These are phyloP conservation scores for Naganishia onofrii DNA, from an alignment of 768 basidiomycete species.

Conservation along the genomic window DNA sequence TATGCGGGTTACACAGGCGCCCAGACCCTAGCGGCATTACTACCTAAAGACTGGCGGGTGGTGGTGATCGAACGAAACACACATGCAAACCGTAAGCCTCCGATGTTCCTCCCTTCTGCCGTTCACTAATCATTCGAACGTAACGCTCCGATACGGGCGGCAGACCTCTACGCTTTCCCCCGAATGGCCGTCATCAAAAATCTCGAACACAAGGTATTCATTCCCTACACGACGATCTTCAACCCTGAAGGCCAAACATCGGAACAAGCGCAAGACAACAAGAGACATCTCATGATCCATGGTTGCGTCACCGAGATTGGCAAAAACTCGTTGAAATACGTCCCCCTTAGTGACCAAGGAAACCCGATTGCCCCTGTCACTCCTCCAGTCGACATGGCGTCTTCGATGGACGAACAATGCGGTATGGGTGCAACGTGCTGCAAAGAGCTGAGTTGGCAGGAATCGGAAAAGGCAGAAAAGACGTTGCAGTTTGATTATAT, in stretches of 20 bases:
- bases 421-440: conserved; percentile 11
- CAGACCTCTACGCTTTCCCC: conserved; percentile 52
- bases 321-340: conserved; percentile 19
- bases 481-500: conserved; percentile 41
- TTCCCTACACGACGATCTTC: conserved; percentile 44
- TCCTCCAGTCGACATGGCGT: not conserved
- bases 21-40: conserved; percentile 33
- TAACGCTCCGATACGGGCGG: not conserved
- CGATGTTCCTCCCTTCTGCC: not conserved
- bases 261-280: conserved; percentile 1
- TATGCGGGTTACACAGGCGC: conserved; percentile 44
- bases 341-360: conserved; percentile 1
- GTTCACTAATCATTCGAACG: too few relatives aligned
- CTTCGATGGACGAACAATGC: not conserved
- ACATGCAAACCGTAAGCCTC: conserved; percentile 48
- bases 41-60: conserved; percentile 45
- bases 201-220: conserved; percentile 45
- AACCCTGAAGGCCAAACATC: conserved; percentile 21
- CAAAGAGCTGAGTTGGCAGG: conserved; percentile 12
- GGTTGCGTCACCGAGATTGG: conserved; percentile 24
- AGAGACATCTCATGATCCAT: conserved; percentile 28
- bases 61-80: conserved; percentile 47
- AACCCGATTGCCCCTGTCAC: conserved; percentile 7
- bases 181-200: conserved; percentile 45
- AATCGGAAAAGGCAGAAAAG: conserved; percentile 9